Conservation (phyloP, 2,329 filamentous ascomycete genomes). For the Microdochium trichocladiopsis region DNA sequence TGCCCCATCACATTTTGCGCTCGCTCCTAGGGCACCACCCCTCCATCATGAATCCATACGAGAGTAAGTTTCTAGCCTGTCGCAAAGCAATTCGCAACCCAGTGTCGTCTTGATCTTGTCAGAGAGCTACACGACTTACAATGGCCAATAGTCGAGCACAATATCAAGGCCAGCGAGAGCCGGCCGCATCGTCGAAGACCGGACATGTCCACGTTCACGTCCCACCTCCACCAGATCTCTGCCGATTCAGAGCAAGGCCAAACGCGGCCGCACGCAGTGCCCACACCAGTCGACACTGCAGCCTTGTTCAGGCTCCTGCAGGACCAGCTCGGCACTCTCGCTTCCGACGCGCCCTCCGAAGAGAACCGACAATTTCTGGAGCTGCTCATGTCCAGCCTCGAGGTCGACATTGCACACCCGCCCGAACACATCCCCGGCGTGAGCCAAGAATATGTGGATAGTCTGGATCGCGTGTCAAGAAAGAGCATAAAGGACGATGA, state of each 20-base stretch:
- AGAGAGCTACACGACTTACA: neutral
- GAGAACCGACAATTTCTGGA: conserved; percentile 44
- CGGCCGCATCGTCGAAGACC: conserved; percentile 39
- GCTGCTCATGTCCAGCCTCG: conserved; percentile 37
- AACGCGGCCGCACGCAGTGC: conserved; percentile 37
- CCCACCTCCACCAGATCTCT: conserved; percentile 47
- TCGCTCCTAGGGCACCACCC: neutral
- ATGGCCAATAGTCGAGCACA: conserved; percentile 58
- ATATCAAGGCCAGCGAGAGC: conserved; percentile 40
- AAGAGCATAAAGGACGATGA: conserved; percentile 42
- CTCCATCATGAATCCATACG: conserved; percentile 19
- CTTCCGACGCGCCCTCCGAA: conserved; percentile 36
- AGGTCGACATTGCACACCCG: conserved; percentile 43
- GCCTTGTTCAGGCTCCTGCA: conserved; percentile 51
- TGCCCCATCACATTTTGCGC: neutral
- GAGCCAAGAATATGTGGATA: conserved; percentile 51
- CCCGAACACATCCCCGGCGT: conserved; percentile 47
- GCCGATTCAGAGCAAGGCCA: conserved; percentile 22
- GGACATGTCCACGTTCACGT: conserved; percentile 58
- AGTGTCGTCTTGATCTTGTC: neutral
- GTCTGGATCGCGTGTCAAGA: conserved; percentile 49
- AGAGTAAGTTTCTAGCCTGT: conserved; percentile 15
- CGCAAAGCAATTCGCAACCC: neutral
- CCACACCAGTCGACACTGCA: conserved; percentile 51
- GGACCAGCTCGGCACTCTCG: conserved; percentile 49